Conservation (phyloP, 108 stramenopile genomes). For the Pseudonitzschia multiseries region DNA sequence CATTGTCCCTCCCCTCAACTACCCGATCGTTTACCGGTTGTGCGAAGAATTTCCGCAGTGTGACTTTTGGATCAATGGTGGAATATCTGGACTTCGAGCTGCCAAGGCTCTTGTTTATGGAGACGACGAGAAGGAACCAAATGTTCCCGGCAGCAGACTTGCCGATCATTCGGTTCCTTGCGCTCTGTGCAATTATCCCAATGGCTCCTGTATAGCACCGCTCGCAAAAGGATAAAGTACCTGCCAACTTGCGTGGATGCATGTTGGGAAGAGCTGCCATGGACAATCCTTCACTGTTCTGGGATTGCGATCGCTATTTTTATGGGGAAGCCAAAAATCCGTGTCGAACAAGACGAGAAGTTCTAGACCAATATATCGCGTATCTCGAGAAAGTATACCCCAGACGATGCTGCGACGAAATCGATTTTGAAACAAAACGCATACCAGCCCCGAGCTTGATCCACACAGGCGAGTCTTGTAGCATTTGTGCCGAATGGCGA, state of each 20-base stretch:
- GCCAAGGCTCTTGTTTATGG: slow-evolving; percentile 47
- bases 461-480: background rate
- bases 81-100: slow-evolving; percentile 47
- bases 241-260: slow-evolving; percentile 55
- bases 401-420: slow-evolving; percentile 59
- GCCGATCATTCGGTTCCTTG: slow-evolving; percentile 40
- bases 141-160: background rate
- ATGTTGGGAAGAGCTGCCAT: slow-evolving; percentile 67
- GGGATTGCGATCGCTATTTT: slow-evolving; percentile 66
- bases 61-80: slow-evolving; percentile 69
- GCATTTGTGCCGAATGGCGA: slow-evolving; percentile 12
- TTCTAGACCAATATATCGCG: slow-evolving; percentile 49
- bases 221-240: slow-evolving; percentile 27
- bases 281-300: slow-evolving; percentile 56
- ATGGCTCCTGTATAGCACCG: slow-evolving; percentile 58
- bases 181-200: slow-evolving; percentile 43
- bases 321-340: slow-evolving; percentile 52
- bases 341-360: slow-evolving; percentile 55
- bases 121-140: background rate
- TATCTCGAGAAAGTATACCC: slow-evolving; percentile 62
- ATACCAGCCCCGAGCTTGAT: slow-evolving; percentile 5
- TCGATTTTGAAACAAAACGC: background rate
- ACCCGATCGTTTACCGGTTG: slow-evolving; percentile 53
- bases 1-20: slow-evolving; percentile 63
- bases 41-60: slow-evolving; percentile 61